Evolutionary conservation across 1,139 yeast genomes (phyloP).

Genomic region (Saccharomyces uvarum): DNA sequence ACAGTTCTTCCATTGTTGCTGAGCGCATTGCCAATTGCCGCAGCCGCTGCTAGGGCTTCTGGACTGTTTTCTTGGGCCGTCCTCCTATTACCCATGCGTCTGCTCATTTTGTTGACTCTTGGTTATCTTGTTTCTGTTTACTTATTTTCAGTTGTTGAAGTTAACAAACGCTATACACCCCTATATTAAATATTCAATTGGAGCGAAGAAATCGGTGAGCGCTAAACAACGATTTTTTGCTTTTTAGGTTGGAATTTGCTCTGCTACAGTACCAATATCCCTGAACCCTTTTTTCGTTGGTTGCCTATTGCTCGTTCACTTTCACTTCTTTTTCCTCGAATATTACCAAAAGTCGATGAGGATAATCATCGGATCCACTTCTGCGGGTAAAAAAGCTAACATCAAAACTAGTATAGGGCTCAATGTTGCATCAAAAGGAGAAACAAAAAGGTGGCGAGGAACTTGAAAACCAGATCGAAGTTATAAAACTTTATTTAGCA

Average conservation of each 20-base stretch:
- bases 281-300: background rate
- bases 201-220: slow-evolving; percentile 5
- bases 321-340: background rate
- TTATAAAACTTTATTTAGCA: background rate
- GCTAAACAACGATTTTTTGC: background rate
- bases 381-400: background rate
- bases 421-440: background rate
- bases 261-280: background rate
- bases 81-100: background rate
- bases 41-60: slow-evolving; percentile 41
- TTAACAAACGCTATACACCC: background rate
- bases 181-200: slow-evolving; percentile 7
- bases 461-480: background rate
- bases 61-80: slow-evolving; percentile 15
- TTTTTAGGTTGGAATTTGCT: background rate
- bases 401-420: background rate
- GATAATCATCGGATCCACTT: background rate
- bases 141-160: background rate
- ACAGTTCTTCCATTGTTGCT: slow-evolving; percentile 24
- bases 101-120: background rate
- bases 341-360: background rate
- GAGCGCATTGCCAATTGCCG: slow-evolving; percentile 34
- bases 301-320: background rate
- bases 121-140: background rate
- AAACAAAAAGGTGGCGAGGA: background rate